phyloP scores from a whole-genome alignment of 2,329 filamentous ascomycete species.

The Plenodomus biglobosus region DNA sequence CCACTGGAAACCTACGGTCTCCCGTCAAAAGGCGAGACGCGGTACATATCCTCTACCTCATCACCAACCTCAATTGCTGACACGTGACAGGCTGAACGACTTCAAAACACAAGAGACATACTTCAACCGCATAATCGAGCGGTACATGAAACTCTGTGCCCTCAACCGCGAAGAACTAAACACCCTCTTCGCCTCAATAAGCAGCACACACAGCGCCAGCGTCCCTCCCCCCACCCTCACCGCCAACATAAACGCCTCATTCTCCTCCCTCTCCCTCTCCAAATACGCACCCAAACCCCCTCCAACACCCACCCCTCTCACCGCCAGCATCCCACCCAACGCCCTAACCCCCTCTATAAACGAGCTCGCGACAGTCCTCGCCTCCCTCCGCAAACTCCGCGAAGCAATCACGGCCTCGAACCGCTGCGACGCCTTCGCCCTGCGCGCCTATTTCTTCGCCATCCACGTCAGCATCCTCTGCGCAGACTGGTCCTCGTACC shows the following conservation, averaged over 20 bases:
- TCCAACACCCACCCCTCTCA: slow-evolving; percentile 4
- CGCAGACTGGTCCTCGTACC: slow-evolving; percentile 83
- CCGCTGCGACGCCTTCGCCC: slow-evolving; percentile 76
- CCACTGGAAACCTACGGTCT: slow-evolving; percentile 79
- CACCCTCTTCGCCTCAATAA: slow-evolving; percentile 70
- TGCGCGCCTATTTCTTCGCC: slow-evolving; percentile 89
- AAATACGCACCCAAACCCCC: slow-evolving; percentile 17
- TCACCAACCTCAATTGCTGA: neutral
- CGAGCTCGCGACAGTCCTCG: slow-evolving; percentile 72
- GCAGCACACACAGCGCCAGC: slow-evolving; percentile 15
- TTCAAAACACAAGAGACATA: slow-evolving; percentile 79
- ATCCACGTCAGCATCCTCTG: slow-evolving; percentile 81
- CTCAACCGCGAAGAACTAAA: slow-evolving; percentile 73
- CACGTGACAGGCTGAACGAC: slow-evolving; percentile 53
- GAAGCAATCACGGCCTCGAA: slow-evolving; percentile 83
- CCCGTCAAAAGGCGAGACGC: slow-evolving; percentile 86
- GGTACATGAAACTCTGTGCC: slow-evolving; percentile 88
- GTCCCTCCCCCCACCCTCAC: slow-evolving; percentile 6
- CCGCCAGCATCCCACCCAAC: slow-evolving; percentile 26
- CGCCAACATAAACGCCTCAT: slow-evolving; percentile 12
- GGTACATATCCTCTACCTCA: slow-evolving; percentile 53
- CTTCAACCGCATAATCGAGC: slow-evolving; percentile 82
- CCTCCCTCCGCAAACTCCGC: slow-evolving; percentile 85
- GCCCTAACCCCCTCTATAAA: slow-evolving; percentile 41
- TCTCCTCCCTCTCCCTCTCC: slow-evolving; percentile 20